Conservation (phyloP, 306 rosid species). For the Dalbergia oliveri region DNA sequence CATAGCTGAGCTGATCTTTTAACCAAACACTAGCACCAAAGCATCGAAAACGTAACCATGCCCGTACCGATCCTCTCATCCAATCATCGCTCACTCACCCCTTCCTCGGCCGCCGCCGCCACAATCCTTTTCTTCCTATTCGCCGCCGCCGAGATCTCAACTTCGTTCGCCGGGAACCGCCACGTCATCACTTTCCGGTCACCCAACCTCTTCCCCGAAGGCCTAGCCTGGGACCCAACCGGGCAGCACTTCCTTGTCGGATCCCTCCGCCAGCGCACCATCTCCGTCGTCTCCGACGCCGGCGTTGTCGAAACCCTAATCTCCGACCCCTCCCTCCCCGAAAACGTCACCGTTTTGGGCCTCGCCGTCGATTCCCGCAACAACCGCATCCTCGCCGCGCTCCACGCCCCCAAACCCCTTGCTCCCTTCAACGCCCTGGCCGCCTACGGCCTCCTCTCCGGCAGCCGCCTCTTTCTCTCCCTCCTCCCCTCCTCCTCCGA, state of each 20-base stretch:
- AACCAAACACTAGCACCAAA: not conserved
- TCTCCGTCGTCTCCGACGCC: slow-evolving; percentile 75
- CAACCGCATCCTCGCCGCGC: slow-evolving; percentile 73
- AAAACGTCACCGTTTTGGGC: slow-evolving; percentile 69
- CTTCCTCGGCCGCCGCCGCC: slow-evolving; percentile 2
- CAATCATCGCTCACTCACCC: slow-evolving; percentile 21
- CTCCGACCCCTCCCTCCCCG: slow-evolving; percentile 71
- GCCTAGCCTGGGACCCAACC: slow-evolving; percentile 71
- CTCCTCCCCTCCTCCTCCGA: slow-evolving; percentile 51
- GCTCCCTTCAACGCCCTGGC: slow-evolving; percentile 83
- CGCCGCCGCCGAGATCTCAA: not conserved
- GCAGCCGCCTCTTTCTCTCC: slow-evolving; percentile 66
- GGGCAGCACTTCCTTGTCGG: slow-evolving; percentile 78
- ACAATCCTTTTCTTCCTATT: slow-evolving; percentile 41
- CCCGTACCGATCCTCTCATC: not conserved
- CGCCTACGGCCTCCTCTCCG: slow-evolving; percentile 73
- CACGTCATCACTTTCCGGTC: slow-evolving; percentile 78
- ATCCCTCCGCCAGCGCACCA: slow-evolving; percentile 61
- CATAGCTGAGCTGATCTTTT: not conserved
- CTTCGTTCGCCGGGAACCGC: slow-evolving; percentile 51
- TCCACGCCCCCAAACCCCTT: slow-evolving; percentile 57
- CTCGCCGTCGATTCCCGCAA: slow-evolving; percentile 68
- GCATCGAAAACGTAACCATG: not conserved
- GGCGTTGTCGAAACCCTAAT: slow-evolving; percentile 73
- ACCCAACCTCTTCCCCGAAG: slow-evolving; percentile 80